These are phyloP conservation scores for Phytophthora fragariae DNA, from an alignment of 352 stramenopile genomes.

Conservation along the genomic window DNA sequence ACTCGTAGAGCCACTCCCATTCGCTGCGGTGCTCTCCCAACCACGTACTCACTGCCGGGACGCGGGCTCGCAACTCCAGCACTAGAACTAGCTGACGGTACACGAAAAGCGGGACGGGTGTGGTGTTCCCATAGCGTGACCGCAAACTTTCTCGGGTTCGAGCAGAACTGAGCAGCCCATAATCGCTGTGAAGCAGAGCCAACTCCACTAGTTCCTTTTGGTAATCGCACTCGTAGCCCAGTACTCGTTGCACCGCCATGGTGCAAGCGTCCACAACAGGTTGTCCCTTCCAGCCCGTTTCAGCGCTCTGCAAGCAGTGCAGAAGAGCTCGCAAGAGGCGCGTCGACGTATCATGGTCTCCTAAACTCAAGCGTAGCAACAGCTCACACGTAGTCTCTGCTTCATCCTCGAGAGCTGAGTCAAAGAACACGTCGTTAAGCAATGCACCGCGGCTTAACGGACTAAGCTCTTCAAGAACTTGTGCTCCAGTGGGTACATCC, in stretches of 20 bases:
- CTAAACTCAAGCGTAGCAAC: conserved; percentile 73
- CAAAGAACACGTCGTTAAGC: conserved; percentile 85
- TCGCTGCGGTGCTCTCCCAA: conserved; percentile 56
- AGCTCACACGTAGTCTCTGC: conserved; percentile 83
- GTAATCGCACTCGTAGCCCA: conserved; percentile 68
- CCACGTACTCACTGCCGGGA: conserved; percentile 64
- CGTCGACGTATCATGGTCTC: conserved; percentile 62
- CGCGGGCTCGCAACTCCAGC: conserved; percentile 74
- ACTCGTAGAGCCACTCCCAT: conserved; percentile 91
- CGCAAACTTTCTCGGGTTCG: conserved; percentile 72
- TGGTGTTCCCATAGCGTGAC: conserved; percentile 71
- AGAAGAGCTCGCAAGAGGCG: conserved; percentile 76
- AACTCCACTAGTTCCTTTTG: conserved; percentile 74
- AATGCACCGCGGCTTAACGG: conserved; percentile 69
- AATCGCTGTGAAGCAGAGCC: conserved; percentile 69
- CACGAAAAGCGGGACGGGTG: conserved; percentile 79
- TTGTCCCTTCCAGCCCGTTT: conserved; percentile 89
- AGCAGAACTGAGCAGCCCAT: conserved; percentile 73
- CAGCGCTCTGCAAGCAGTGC: conserved; percentile 79
- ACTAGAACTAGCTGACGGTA: conserved; percentile 80
- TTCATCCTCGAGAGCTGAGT: conserved; percentile 88
- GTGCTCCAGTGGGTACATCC: conserved; percentile 41
- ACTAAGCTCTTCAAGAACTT: conserved; percentile 60
- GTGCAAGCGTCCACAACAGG: conserved; percentile 82
- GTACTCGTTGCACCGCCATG: conserved; percentile 64